Evolutionary conservation across 2,329 filamentous ascomycete genomes (phyloP).

Genomic region (Penicillium psychrosexuale): DNA sequence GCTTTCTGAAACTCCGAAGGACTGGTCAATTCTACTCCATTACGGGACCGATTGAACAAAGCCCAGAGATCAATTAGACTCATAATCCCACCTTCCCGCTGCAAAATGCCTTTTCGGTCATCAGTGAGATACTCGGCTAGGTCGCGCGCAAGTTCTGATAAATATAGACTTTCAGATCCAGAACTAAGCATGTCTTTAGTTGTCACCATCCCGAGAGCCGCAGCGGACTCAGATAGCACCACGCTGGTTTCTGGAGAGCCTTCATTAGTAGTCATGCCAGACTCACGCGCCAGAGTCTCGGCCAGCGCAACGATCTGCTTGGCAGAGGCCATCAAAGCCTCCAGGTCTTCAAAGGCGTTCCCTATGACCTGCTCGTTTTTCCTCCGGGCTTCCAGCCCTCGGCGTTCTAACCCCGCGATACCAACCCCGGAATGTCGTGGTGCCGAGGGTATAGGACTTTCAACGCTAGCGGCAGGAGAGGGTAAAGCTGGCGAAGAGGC

Average conservation of each 20-base stretch:
- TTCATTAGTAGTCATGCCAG: constrained; percentile 55
- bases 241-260: constrained; percentile 67
- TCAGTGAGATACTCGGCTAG: constrained; percentile 87
- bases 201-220: constrained; percentile 81
- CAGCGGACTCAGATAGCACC: constrained; percentile 75
- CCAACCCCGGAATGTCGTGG: constrained; percentile 64
- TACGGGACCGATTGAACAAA: constrained; percentile 87
- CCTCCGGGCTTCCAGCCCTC: constrained; percentile 77
- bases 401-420: constrained; percentile 86
- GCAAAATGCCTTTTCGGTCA: constrained; percentile 73
- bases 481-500: constrained; percentile 31
- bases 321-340: constrained; percentile 94
- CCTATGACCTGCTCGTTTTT: constrained; percentile 94
- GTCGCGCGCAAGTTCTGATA: constrained; percentile 81
- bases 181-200: constrained; percentile 90
- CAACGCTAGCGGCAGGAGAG: constrained; percentile 18
- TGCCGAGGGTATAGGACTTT: constrained; percentile 24
- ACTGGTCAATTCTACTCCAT: constrained; percentile 90
- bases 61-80: constrained; percentile 90
- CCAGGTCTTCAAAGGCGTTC: constrained; percentile 90
- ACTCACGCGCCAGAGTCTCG: constrained; percentile 75
- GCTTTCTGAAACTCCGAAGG: constrained; percentile 90
- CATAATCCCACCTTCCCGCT: constrained; percentile 80
- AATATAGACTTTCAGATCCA: constrained; percentile 78
- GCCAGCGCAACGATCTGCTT: constrained; percentile 94